A percentile compares a stretch with the other conserved stretches of the same genome.
Evolutionary conservation across 208 protist species (phyloP).

Genomic region (Acanthamoeba sp.): DNA sequence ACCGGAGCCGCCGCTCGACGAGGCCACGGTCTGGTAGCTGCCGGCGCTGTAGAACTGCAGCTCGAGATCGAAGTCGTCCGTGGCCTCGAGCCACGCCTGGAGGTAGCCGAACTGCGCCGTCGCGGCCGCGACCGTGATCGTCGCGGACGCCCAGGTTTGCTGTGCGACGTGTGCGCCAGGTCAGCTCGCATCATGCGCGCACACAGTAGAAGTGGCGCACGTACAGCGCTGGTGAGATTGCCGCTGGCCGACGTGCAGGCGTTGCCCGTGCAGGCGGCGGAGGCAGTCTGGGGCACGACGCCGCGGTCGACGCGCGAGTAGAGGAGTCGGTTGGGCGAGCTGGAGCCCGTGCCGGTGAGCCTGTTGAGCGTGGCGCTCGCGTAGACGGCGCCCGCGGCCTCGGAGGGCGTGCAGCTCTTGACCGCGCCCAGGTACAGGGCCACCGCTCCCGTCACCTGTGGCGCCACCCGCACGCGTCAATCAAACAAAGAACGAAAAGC

Average conservation of each 20-base stretch:
- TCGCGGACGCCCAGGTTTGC: neutral
- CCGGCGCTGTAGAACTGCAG: neutral
- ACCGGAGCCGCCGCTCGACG: neutral
- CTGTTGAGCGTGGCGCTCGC: conserved; percentile 6
- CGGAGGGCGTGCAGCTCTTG: neutral
- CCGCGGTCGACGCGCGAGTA: neutral
- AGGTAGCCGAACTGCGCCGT: neutral
- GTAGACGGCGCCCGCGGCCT: conserved; percentile 35
- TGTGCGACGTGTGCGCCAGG: neutral
- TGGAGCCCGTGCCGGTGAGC: neutral
- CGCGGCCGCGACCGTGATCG: neutral
- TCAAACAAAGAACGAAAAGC: neutral
- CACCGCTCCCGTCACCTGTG: neutral
- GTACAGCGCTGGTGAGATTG: neutral
- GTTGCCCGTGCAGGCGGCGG: neutral
- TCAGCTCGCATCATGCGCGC: neutral
- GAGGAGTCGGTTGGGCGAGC: neutral
- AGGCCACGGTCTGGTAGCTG: neutral
- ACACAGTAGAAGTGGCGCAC: neutral
- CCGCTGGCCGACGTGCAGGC: neutral
- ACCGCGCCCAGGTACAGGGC: neutral
- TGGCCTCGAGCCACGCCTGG: conserved; percentile 16
- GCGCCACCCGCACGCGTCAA: neutral
- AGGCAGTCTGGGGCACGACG: neutral
- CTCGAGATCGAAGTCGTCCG: neutral